Base-by-base conservation (phyloP, 805 yeast species). In the Zygotorulaspora chibaensis region DNA sequence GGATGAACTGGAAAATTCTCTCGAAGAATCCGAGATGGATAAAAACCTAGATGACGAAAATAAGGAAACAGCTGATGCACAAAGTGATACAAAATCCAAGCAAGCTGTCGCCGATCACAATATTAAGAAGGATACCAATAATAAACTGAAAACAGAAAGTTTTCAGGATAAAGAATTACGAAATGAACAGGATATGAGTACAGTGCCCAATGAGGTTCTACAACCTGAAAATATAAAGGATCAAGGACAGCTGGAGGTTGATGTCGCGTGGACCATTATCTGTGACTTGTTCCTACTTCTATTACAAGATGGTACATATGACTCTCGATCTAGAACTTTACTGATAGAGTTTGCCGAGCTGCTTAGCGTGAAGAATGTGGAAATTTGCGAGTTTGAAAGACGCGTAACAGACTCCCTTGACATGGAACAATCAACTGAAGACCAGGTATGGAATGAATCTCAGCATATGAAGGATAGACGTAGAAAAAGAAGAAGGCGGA, bases 371-470 rank as follows among this genome's bases (percentile, higher is more conserved):
- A 56, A 75, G 0, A 53, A 68, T n/a, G 60, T 87, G 16, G 97
- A 91, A 60, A 75, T 93, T 13, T 76, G 76, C 46, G 96, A 90
- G 62, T 93, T 93, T 62, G 98, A 93, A 64, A 76, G 93, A 56
- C 74, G 97, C 51, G 80, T 93, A 29, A 86, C 96, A 1, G 96
- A 90, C 55, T 84, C 96, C 11, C 67, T 93, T 40, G 97, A 93
- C 65, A 75, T 93, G 63, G 95, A 87, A 56, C 95, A 87, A 52
- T 79, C 81, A 31, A 79, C 83, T 13, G 91, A 84, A 42, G 67
- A 65, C 16, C 85, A 85, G 62, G 75, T 80, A 9, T 84, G 90
- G 81, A 81, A 87, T 56, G 91, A 86, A 55, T 60, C 65, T 8
- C 81, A 79, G 47, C 79, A 87, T 45, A 73, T 93, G 59, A 81